Evolutionary conservation across 1,284 basidiomycete genomes (phyloP).

Genomic region (Moesziomyces parantarcticus): DNA sequence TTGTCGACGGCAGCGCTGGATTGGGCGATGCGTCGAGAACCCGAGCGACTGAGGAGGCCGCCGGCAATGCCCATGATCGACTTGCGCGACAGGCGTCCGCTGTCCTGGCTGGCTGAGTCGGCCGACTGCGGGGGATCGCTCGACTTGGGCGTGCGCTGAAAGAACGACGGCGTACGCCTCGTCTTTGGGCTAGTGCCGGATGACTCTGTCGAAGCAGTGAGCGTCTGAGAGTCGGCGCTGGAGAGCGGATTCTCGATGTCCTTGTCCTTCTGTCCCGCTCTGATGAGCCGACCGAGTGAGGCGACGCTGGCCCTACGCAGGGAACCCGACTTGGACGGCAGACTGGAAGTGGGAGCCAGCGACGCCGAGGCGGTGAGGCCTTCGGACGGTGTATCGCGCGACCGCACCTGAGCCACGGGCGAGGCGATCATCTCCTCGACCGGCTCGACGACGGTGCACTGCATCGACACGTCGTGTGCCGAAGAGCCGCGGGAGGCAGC

Average conservation of each 20-base stretch:
- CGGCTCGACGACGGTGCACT: constrained; percentile 17
- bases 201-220: constrained; percentile 18
- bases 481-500: constrained; percentile 25
- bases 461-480: constrained; percentile 26
- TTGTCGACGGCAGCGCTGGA: constrained; percentile 7
- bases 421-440: constrained; percentile 29
- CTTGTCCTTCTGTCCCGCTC: constrained; percentile 30
- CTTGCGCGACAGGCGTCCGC: constrained; percentile 57
- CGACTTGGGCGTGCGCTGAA: constrained; percentile 40
- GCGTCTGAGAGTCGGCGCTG: constrained; percentile 14
- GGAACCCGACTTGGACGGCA: constrained; percentile 23
- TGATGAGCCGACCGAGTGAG: constrained; percentile 32
- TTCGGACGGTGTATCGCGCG: constrained; percentile 1
- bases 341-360: neutral
- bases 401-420: constrained; percentile 2
- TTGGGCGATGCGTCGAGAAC: constrained; percentile 19
- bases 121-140: constrained; percentile 22
- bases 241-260: constrained; percentile 16
- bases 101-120: constrained; percentile 24
- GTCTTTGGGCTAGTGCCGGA: constrained; percentile 39
- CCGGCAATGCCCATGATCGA: constrained; percentile 56
- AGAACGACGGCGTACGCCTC: constrained; percentile 53
- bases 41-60: constrained; percentile 39
- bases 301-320: constrained; percentile 35
- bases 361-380: constrained; percentile 5